Evolutionary conservation across 371 early-diverging fungal species (phyloP).

Genomic region (Apophysomyces ossiformis): DNA sequence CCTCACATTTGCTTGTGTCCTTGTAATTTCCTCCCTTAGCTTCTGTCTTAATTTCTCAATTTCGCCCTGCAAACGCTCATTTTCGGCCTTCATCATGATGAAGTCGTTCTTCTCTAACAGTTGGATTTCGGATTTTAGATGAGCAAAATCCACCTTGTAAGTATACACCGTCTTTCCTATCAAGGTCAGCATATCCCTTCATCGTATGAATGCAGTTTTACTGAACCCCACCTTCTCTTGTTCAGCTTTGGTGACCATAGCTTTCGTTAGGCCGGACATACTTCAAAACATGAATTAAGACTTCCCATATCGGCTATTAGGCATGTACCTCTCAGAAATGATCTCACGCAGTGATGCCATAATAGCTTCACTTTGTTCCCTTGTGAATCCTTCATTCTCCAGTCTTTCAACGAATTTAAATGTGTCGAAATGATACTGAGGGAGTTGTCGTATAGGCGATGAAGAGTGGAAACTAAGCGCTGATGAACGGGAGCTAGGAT

Average conservation of each 20-base stretch:
- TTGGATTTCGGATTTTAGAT: constrained; percentile 86
- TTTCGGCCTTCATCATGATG: constrained; percentile 82
- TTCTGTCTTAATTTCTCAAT: constrained; percentile 80
- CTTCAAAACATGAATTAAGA: constrained; percentile 25
- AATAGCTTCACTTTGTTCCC: constrained; percentile 82
- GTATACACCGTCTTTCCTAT: constrained; percentile 78
- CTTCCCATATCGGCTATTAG: neutral
- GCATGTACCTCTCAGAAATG: constrained; percentile 70
- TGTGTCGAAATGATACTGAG: constrained; percentile 72
- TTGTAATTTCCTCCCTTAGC: constrained; percentile 81
- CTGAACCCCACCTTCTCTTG: constrained; percentile 72
- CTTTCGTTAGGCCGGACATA: constrained; percentile 62
- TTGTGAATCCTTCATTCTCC: constrained; percentile 74
- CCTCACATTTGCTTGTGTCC: constrained; percentile 87
- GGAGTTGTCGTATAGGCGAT: constrained; percentile 6
- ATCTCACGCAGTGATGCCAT: constrained; percentile 77
- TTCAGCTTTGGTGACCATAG: constrained; percentile 80
- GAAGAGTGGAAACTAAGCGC: neutral
- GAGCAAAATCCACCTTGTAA: constrained; percentile 90
- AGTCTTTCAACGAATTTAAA: constrained; percentile 78
- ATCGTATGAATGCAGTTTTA: neutral
- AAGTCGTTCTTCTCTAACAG: constrained; percentile 92
- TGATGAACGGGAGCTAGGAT: neutral
- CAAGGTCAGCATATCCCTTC: constrained; percentile 2
- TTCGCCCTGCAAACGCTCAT: constrained; percentile 77